Percentiles rank a stretch among this genome's conserved stretches.
Evolutionary conservation across 495 filamentous ascomycete genomes (phyloP).

Genomic region (Podospora tetraspora): DNA sequence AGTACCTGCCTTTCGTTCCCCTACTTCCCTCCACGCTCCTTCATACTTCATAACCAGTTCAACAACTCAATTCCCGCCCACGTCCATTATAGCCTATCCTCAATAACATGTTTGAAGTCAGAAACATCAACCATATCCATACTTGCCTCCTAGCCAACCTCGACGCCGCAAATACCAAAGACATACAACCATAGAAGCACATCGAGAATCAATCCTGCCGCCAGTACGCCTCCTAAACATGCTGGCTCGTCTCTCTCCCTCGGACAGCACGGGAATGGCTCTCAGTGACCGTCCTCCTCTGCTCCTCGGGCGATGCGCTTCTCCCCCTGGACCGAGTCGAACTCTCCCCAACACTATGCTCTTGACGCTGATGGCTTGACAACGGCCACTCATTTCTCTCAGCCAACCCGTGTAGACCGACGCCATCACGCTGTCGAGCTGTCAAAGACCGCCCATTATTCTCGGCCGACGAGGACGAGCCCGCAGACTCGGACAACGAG

Average conservation of each 20-base stretch:
- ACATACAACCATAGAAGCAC: not conserved
- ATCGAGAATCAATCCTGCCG: not conserved
- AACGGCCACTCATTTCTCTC: not conserved
- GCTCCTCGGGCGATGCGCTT: constrained; percentile 1
- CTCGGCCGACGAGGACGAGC: constrained; percentile 10
- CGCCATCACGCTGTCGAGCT: not conserved
- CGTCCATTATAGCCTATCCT: not conserved
- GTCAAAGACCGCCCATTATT: not conserved
- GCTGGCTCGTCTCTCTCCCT: constrained; percentile 14
- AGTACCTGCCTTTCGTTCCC: no score
- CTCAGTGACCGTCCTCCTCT: constrained; percentile 3
- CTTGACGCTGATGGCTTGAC: not conserved
- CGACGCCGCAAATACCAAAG: not conserved
- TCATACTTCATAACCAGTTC: not conserved
- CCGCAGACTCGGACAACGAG: not conserved
- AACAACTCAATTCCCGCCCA: not conserved
- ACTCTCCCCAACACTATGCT: not conserved
- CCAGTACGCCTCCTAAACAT: constrained; percentile 19
- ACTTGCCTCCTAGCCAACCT: not conserved
- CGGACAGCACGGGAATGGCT: constrained; percentile 5
- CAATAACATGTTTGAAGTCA: not conserved
- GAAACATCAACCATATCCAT: not conserved
- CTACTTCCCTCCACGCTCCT: no score
- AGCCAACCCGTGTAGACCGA: not conserved
- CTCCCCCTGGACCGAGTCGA: constrained; percentile 3